Conservation (phyloP, 805 yeast genomes). For the Cyberlindnera mycetangii region DNA sequence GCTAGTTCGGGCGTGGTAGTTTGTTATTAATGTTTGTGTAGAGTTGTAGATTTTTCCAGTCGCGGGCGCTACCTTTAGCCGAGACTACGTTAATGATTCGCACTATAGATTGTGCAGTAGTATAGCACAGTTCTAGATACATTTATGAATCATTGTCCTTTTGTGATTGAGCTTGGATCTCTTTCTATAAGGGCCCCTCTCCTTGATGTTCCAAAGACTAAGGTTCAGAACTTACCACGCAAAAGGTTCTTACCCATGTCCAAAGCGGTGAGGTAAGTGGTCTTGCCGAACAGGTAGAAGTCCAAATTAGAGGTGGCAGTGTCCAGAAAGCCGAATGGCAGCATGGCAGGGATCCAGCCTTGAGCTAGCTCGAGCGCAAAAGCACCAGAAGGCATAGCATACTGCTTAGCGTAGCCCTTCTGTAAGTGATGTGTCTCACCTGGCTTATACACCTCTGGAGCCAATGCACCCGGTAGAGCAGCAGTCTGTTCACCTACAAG, state of each 20-base stretch:
- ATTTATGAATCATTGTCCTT: no score
- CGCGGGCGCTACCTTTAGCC: no score
- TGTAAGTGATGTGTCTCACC: slow-evolving; percentile 82
- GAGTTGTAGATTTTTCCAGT: no score
- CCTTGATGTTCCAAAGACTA: neutral
- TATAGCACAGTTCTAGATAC: no score
- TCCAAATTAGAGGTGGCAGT: slow-evolving; percentile 80
- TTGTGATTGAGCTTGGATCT: no score
- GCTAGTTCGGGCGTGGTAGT: neutral
- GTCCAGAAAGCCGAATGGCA: slow-evolving; percentile 92
- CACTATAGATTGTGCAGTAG: no score
- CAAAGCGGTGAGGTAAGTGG: slow-evolving; percentile 69
- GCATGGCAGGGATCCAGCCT: slow-evolving; percentile 98
- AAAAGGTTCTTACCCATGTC: slow-evolving; percentile 72
- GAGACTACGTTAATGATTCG: no score
- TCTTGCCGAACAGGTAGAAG: slow-evolving; percentile 59
- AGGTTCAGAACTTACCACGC: slow-evolving; percentile 56
- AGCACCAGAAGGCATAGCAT: slow-evolving; percentile 75
- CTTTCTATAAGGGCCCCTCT: no score
- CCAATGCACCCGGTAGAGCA: slow-evolving; percentile 58
- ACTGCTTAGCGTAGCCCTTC: slow-evolving; percentile 79
- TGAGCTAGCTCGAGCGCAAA: slow-evolving; percentile 95
- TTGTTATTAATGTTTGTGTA: neutral
- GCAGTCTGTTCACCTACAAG: slow-evolving; percentile 77
- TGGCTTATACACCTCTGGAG: slow-evolving; percentile 72